These are phyloP conservation scores for Acer negundo DNA, from an alignment of 345 rosid genomes.

Conservation along the genomic window DNA sequence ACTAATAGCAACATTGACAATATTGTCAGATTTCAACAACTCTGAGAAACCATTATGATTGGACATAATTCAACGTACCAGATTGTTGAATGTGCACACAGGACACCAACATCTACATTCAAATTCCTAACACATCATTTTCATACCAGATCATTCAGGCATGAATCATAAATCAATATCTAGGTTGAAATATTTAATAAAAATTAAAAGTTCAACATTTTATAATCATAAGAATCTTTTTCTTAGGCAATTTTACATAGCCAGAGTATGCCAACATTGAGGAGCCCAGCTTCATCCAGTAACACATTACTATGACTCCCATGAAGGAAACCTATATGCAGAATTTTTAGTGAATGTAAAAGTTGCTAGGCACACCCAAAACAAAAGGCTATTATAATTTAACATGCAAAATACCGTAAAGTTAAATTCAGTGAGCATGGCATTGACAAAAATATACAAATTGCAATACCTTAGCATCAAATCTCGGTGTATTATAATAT, in stretches of 20 bases:
- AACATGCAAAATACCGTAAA: not conserved
- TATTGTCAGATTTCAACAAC: not conserved
- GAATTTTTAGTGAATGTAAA: not conserved
- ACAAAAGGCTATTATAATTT: not conserved
- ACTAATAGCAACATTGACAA: not conserved
- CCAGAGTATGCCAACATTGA: constrained; percentile 70
- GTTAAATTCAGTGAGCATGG: constrained; percentile 4
- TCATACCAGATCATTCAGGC: too few species aligned
- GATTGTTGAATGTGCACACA: too few species aligned
- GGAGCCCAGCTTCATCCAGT: constrained; percentile 62
- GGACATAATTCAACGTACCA: not conserved
- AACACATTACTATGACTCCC: constrained; percentile 45
- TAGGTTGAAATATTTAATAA: too few species aligned
- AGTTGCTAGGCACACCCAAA: not conserved
- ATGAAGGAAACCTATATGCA: constrained; percentile 2
- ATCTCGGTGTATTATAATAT: constrained; percentile 62
- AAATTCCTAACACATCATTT: too few species aligned
- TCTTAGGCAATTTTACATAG: constrained; percentile 61
- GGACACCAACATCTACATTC: too few species aligned
- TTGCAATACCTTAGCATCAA: constrained; percentile 57
- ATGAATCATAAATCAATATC: too few species aligned
- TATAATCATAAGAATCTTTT: constrained; percentile 38
- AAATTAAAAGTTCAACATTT: too few species aligned
- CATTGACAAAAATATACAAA: constrained; percentile 7
- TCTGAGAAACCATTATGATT: not conserved